phyloP scores from a whole-genome alignment of 2,329 filamentous ascomycete genomes.

The Gliomastix tumulicola region DNA sequence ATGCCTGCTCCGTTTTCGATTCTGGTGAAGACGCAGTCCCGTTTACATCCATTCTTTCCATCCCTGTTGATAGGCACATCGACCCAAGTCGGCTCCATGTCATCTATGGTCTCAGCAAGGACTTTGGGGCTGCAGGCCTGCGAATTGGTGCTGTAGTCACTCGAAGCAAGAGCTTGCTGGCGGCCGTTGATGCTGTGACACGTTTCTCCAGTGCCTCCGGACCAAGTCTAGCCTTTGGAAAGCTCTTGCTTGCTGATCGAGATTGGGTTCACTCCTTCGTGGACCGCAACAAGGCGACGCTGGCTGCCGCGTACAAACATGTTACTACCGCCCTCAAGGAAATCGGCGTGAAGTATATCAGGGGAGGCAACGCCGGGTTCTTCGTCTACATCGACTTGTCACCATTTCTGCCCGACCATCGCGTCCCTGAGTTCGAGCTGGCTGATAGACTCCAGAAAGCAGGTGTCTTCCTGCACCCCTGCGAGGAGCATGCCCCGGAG shows the following conservation, averaged over 20 bases:
- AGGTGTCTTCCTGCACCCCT: conserved; percentile 43
- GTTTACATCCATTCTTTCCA: conserved; percentile 43
- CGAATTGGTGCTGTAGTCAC: conserved; percentile 41
- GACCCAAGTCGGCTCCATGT: conserved; percentile 41
- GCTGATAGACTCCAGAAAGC: conserved; percentile 32
- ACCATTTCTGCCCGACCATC: conserved; percentile 25
- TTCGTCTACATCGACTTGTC: conserved; percentile 49
- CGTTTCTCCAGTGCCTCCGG: conserved; percentile 41
- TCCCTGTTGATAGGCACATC: conserved; percentile 33
- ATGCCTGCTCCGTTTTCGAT: conserved; percentile 43
- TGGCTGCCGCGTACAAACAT: conserved; percentile 31
- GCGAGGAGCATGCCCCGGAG: conserved; percentile 34
- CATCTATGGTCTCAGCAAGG: conserved; percentile 36
- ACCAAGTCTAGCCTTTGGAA: conserved; percentile 30
- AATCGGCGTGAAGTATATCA: conserved; percentile 34
- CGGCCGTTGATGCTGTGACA: conserved; percentile 27
- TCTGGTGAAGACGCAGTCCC: conserved; percentile 17
- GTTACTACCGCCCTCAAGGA: conserved; percentile 26
- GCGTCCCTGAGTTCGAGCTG: conserved; percentile 33
- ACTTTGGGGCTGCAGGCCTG: conserved; percentile 47
- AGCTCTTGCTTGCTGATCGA: conserved; percentile 37
- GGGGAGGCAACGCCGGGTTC: conserved; percentile 45
- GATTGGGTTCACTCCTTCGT: conserved; percentile 38
- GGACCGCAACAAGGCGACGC: conserved; percentile 22
- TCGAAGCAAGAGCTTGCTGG: conserved; percentile 18